Conservation (phyloP, 2,329 filamentous ascomycete genomes). For the Trichoderma sp. region DNA sequence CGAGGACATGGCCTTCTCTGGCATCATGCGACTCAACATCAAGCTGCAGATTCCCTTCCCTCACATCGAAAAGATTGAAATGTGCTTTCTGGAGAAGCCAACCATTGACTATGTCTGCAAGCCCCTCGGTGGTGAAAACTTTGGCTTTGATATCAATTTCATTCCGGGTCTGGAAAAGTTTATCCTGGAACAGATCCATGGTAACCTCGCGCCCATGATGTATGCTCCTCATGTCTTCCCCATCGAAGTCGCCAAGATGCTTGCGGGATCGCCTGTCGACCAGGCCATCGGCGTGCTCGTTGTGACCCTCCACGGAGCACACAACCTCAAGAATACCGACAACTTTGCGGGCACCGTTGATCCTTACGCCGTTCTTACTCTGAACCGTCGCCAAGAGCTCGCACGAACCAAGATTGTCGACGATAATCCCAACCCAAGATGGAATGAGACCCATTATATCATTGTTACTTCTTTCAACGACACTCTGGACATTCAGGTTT, state of each 20-base stretch:
- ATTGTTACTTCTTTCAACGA: constrained; percentile 91
- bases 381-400: constrained; percentile 78
- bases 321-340: constrained; percentile 91
- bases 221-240: constrained; percentile 97
- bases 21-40: constrained; percentile 93
- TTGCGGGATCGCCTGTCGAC: constrained; percentile 89
- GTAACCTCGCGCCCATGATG: constrained; percentile 94
- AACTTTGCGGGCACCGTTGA: constrained; percentile 90
- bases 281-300: constrained; percentile 93
- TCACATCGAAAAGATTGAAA: constrained; percentile 89
- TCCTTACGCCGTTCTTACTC: constrained; percentile 79
- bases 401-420: constrained; percentile 85
- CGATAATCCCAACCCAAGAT: constrained; percentile 81
- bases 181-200: constrained; percentile 94
- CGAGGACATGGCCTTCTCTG: constrained; percentile 94
- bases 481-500: constrained; percentile 77
- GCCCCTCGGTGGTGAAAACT: constrained; percentile 87
- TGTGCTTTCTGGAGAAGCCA: constrained; percentile 88
- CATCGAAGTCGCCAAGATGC: constrained; percentile 97
- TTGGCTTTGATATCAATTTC: constrained; percentile 99
- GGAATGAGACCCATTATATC: constrained; percentile 96
- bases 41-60: constrained; percentile 96
- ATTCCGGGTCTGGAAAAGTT: constrained; percentile 91
- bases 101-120: constrained; percentile 97
- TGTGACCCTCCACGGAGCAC: constrained; percentile 84